These are phyloP conservation scores for Diplosphaera chodatii DNA, from an alignment of 139 green algal species.

Conservation along the genomic window DNA sequence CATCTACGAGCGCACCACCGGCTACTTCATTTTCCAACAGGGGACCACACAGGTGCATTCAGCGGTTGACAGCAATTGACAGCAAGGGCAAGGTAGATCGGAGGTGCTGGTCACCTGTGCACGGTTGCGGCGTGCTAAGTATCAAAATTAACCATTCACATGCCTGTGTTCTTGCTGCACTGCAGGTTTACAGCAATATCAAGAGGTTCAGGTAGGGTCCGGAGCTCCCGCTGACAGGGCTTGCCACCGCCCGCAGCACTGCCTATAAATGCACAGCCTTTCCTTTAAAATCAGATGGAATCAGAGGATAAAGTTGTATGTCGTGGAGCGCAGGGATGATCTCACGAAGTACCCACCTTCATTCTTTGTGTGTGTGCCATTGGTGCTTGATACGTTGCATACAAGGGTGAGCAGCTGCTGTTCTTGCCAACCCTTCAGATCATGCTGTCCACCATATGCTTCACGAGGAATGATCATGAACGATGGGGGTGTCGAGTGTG, in stretches of 20 bases:
- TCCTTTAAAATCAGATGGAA: no score
- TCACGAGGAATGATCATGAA: no score
- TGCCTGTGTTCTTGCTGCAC: slow-evolving; percentile 7
- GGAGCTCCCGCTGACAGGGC: neutral
- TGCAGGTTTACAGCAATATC: slow-evolving; percentile 75
- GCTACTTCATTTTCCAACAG: slow-evolving; percentile 56
- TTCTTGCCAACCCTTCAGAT: no score
- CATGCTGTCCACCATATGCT: no score
- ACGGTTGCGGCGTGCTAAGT: no score
- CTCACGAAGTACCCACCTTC: slow-evolving; percentile 55
- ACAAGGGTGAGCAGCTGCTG: slow-evolving; percentile 31
- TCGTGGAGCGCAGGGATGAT: slow-evolving; percentile 72
- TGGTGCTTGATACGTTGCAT: slow-evolving; percentile 88
- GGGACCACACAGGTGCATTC: slow-evolving; percentile 30
- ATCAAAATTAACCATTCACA: no score
- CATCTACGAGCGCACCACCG: slow-evolving; percentile 78
- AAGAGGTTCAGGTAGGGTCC: slow-evolving; percentile 45
- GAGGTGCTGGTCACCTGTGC: neutral
- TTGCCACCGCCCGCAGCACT: neutral
- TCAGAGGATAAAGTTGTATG: no score
- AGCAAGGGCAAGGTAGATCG: no score
- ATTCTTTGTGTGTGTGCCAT: slow-evolving; percentile 87
- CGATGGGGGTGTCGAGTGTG: no score
- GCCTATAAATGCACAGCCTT: no score
- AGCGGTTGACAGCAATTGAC: no score